A percentile compares a stretch with the other conserved stretches of the same genome.
phyloP scores from a whole-genome alignment of 2,329 filamentous ascomycete species.

The Drechslerella coelobrocha region DNA sequence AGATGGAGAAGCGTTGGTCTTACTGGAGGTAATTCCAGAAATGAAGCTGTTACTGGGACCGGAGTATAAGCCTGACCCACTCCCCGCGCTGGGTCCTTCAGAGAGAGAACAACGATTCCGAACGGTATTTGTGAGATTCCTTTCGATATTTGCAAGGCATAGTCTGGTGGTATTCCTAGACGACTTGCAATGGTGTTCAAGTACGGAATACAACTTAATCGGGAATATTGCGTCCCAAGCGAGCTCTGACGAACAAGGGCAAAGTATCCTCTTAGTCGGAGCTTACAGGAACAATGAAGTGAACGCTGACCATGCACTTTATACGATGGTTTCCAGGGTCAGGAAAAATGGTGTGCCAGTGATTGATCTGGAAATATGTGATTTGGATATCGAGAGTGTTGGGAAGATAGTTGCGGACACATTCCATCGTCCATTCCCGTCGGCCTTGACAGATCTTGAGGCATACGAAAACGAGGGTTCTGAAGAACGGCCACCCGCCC shows the following conservation, averaged over 20 bases:
- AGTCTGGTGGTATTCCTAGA: conserved; percentile 55
- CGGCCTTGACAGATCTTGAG: conserved; percentile 30
- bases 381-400: conserved; percentile 55
- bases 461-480: conserved; percentile 19
- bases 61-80: conserved; percentile 54
- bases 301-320: conserved; percentile 53
- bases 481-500: background rate
- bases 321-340: conserved; percentile 51
- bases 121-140: conserved; percentile 48
- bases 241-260: conserved; percentile 52
- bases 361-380: conserved; percentile 50
- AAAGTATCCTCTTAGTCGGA: conserved; percentile 54
- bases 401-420: conserved; percentile 55
- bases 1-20: conserved; percentile 54
- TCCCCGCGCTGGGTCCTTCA: conserved; percentile 53
- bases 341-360: conserved; percentile 53
- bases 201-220: conserved; percentile 53
- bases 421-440: conserved; percentile 50
- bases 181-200: conserved; percentile 55
- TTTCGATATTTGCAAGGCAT: conserved; percentile 53
- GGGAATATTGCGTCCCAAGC: conserved; percentile 53
- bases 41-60: conserved; percentile 53
- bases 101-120: conserved; percentile 54
- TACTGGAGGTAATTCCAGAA: conserved; percentile 55
- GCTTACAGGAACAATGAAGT: conserved; percentile 55